phyloP scores from a whole-genome alignment of 176 grass and related monocot genomes.

The Oryza brachyantha region DNA sequence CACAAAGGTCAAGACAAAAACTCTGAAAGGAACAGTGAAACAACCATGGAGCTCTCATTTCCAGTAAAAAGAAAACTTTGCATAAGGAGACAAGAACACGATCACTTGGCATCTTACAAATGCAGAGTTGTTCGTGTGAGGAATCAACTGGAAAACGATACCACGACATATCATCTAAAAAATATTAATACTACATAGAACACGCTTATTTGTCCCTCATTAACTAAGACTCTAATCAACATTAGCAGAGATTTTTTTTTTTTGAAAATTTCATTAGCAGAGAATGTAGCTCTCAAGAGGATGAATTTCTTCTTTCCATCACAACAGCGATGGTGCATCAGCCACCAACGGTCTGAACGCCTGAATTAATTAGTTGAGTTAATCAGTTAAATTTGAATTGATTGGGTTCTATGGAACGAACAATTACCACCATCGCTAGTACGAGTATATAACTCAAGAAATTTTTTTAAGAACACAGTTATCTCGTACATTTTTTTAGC shows the following conservation, averaged over 20 bases:
- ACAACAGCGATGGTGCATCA: not conserved
- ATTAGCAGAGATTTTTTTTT: not conserved
- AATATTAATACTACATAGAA: not conserved
- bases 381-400: not conserved
- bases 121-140: not conserved
- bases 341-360: not conserved
- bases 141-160: not conserved
- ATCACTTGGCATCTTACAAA: not conserved
- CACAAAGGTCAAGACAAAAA: not conserved
- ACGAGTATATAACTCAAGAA: too few species aligned
- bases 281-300: not conserved
- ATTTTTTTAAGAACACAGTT: not conserved
- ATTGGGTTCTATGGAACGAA: not conserved
- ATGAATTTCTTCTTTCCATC: not conserved
- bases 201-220: not conserved
- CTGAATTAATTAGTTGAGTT: not conserved
- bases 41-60: not conserved
- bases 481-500: not conserved
- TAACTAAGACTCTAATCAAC: not conserved
- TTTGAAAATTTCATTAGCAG: too few species aligned
- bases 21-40: slow-evolving; percentile 20
- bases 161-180: too few species aligned
- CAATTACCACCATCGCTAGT: not conserved
- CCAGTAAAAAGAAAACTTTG: not conserved
- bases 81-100: not conserved